Conservation (phyloP, 2,329 filamentous ascomycete genomes). For the Piedraia hortae region DNA sequence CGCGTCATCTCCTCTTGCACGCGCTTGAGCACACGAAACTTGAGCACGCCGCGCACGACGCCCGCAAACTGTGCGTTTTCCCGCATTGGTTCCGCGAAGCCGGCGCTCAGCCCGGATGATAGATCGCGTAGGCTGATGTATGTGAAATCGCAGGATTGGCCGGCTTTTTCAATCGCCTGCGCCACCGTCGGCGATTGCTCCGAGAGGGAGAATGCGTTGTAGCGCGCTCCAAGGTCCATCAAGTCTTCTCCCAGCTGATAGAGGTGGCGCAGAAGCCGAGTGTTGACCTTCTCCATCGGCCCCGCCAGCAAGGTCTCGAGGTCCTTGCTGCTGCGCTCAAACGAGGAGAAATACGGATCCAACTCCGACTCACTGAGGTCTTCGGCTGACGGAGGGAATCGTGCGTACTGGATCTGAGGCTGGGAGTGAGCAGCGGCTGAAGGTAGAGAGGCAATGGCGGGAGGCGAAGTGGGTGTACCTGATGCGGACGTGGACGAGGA, state of each 20-base stretch:
- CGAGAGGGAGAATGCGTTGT: slow-evolving; percentile 87
- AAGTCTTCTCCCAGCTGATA: slow-evolving; percentile 64
- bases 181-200: slow-evolving; percentile 73
- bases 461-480: slow-evolving; percentile 27
- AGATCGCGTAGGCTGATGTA: slow-evolving; percentile 91
- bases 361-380: slow-evolving; percentile 66
- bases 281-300: slow-evolving; percentile 89
- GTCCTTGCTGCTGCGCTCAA: slow-evolving; percentile 76
- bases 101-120: slow-evolving; percentile 63
- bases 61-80: slow-evolving; percentile 94
- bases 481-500: slow-evolving; percentile 18
- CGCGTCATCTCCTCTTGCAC: slow-evolving; percentile 94
- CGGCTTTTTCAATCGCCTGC: slow-evolving; percentile 75
- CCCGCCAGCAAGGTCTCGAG: slow-evolving; percentile 69
- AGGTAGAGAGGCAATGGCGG: slow-evolving; percentile 20
- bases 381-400: slow-evolving; percentile 57
- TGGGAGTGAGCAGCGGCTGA: slow-evolving; percentile 28
- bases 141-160: slow-evolving; percentile 82
- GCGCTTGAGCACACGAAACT: slow-evolving; percentile 74
- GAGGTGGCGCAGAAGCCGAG: slow-evolving; percentile 62
- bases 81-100: slow-evolving; percentile 90
- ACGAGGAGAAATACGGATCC: slow-evolving; percentile 86
- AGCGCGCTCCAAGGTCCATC: slow-evolving; percentile 79
- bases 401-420: slow-evolving; percentile 37
- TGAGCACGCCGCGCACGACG: slow-evolving; percentile 65